Conservation (phyloP, 1,284 basidiomycete species). For the Puccinia polysora region DNA sequence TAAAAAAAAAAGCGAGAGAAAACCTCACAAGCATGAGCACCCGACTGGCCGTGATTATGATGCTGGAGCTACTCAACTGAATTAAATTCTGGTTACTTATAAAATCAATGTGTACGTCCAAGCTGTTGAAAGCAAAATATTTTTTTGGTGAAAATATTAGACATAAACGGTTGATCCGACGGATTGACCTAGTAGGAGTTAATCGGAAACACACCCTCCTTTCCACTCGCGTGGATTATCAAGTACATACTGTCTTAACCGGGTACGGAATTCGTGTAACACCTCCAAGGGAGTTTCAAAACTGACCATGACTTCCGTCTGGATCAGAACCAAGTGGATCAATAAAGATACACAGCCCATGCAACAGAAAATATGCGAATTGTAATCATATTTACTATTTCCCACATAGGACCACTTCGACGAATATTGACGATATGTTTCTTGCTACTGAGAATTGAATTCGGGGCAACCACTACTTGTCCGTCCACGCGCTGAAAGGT, state of each 20-base stretch:
- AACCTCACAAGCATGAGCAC: not conserved
- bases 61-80: slow-evolving; percentile 1
- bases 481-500: slow-evolving; percentile 73
- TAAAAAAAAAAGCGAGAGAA: slow-evolving; percentile 44
- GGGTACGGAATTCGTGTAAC: slow-evolving; percentile 64
- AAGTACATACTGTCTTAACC: slow-evolving; percentile 62
- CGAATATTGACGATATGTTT: slow-evolving; percentile 66
- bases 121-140: not conserved
- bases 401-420: slow-evolving; percentile 61
- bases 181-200: no score
- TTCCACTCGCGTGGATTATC: slow-evolving; percentile 72
- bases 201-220: slow-evolving; percentile 47
- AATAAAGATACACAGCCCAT: not conserved
- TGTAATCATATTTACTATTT: slow-evolving; percentile 65
- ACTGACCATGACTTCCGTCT: slow-evolving; percentile 46
- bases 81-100: slow-evolving; percentile 51
- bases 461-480: slow-evolving; percentile 71
- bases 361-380: not conserved
- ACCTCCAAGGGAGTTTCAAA: slow-evolving; percentile 53
- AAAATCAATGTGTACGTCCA: slow-evolving; percentile 52
- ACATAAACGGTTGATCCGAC: no score
- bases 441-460: slow-evolving; percentile 65
- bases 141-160: no score
- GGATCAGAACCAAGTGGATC: not conserved
- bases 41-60: no score